Percentiles rank a stretch among this genome's conserved stretches.
phyloP scores from a whole-genome alignment of 1,284 basidiomycete species.

The Ganoderma lingzhi region DNA sequence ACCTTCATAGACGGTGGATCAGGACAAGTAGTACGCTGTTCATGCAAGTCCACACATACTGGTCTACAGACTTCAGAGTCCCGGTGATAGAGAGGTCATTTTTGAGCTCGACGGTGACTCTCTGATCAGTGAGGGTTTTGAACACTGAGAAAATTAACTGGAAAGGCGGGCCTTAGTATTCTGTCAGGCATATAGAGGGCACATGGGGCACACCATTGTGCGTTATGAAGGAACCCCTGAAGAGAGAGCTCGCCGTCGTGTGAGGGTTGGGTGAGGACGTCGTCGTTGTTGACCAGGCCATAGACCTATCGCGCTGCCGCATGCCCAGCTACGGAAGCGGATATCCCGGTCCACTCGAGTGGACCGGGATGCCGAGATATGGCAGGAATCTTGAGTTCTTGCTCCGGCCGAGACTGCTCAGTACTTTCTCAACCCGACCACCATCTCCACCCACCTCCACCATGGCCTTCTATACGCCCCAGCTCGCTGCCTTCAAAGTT shows the following conservation, averaged over 20 bases:
- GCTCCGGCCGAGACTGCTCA: constrained; percentile 1
- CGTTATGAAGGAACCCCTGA: neutral
- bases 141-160: constrained; percentile 98
- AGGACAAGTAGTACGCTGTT: neutral
- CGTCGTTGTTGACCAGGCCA: neutral
- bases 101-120: constrained; percentile 98
- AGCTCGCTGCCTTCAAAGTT: constrained; percentile 85
- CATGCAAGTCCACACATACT: constrained; percentile 64
- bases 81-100: constrained; percentile 99
- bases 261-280: neutral
- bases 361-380: neutral
- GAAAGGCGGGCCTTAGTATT: neutral
- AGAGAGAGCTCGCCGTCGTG: neutral
- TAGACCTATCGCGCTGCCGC: too few species aligned
- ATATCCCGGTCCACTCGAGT: neutral
- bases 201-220: constrained; percentile 3
- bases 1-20: constrained; percentile 52
- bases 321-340: neutral
- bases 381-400: neutral
- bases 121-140: constrained; percentile 98
- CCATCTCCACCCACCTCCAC: constrained; percentile 27
- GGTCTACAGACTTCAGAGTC: constrained; percentile 97
- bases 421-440: constrained; percentile 15
- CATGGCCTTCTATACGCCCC: constrained; percentile 55
- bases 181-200: neutral